Conservation (phyloP, 768 basidiomycete species). For the Termitomyces heimii region DNA sequence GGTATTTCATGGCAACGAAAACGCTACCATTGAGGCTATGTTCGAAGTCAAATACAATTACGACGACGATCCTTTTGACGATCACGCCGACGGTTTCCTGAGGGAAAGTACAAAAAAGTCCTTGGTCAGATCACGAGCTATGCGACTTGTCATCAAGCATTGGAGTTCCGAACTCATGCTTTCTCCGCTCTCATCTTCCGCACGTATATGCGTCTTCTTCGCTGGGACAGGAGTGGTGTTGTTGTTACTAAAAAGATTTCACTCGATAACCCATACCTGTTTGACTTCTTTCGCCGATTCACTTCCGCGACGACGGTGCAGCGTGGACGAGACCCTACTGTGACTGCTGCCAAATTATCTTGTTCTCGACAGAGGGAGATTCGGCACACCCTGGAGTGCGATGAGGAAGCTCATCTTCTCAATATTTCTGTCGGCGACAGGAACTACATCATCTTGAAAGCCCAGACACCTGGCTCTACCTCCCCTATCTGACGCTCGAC, state of each 20-base stretch:
- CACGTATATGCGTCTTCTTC: neutral
- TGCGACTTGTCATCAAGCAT: neutral
- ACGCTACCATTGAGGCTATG: neutral
- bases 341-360: neutral
- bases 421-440: neutral
- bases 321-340: neutral
- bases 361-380: neutral
- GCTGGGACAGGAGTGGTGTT: neutral
- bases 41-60: neutral
- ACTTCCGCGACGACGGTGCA: neutral
- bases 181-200: neutral
- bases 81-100: neutral
- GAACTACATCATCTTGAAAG: neutral
- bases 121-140: neutral
- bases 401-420: neutral
- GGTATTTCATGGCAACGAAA: neutral
- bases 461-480: neutral
- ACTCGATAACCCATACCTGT: neutral
- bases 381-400: neutral
- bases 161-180: neutral
- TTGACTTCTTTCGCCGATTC: neutral
- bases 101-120: neutral
- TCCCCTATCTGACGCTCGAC: neutral
- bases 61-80: neutral
- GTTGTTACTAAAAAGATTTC: neutral